Conservation (phyloP, 139 green algal species). For the Tetraselmis striata region DNA sequence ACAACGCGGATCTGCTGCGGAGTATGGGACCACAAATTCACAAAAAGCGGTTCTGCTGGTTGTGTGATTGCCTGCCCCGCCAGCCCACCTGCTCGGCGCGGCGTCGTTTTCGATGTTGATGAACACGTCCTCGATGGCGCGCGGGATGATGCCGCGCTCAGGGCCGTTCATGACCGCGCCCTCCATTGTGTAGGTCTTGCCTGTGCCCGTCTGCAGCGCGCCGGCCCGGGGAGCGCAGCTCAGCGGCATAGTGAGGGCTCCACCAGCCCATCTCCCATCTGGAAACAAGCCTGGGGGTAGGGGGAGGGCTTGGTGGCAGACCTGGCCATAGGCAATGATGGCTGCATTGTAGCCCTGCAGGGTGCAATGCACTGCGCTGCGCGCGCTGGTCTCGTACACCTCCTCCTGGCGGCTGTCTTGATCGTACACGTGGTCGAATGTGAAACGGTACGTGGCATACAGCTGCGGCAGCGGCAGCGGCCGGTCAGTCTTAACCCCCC, state of each 20-base stretch:
- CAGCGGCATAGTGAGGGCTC: no score
- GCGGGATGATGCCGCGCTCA: slow-evolving; percentile 80
- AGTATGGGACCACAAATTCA: no score
- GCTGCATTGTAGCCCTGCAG: slow-evolving; percentile 87
- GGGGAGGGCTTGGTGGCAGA: no score
- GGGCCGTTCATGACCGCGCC: slow-evolving; percentile 38
- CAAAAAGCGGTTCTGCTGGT: neutral
- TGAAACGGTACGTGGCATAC: slow-evolving; percentile 62
- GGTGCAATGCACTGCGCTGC: slow-evolving; percentile 67
- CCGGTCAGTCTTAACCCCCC: neutral
- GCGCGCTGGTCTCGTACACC: slow-evolving; percentile 72
- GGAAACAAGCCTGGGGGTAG: no score
- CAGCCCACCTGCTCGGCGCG: slow-evolving; percentile 42
- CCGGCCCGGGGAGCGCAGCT: no score
- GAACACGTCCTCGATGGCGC: slow-evolving; percentile 93
- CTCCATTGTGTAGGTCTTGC: slow-evolving; percentile 92
- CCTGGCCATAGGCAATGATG: slow-evolving; percentile 87
- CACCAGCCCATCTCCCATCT: no score
- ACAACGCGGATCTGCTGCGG: no score
- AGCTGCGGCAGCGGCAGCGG: neutral
- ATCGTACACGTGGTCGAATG: slow-evolving; percentile 87
- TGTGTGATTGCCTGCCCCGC: neutral
- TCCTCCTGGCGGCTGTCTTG: slow-evolving; percentile 64
- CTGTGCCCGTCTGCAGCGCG: slow-evolving; percentile 36
- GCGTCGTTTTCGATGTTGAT: slow-evolving; percentile 77